A percentile compares a stretch with the other conserved stretches of the same genome.
Conservation (phyloP, 441 rosid species). For the Bocquillonia castaneifolia region DNA sequence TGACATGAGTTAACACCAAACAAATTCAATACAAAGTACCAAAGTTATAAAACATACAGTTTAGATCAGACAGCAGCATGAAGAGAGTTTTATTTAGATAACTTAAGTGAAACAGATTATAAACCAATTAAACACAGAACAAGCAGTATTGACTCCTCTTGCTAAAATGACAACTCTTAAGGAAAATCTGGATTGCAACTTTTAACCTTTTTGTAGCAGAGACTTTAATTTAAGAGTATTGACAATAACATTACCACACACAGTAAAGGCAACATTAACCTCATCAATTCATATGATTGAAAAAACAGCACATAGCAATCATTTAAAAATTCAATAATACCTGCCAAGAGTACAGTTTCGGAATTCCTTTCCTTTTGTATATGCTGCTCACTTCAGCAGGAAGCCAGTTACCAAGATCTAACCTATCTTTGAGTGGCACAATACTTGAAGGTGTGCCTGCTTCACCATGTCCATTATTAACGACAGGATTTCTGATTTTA, state of each 20-base stretch:
- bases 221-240: neutral
- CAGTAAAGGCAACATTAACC: neutral
- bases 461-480: slow-evolving; percentile 41
- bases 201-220: neutral
- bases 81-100: neutral
- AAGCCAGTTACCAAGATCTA: slow-evolving; percentile 76
- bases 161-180: neutral
- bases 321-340: slow-evolving; percentile 37
- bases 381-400: slow-evolving; percentile 70
- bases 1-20: neutral
- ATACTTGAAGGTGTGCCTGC: slow-evolving; percentile 67
- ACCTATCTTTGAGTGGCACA: slow-evolving; percentile 39
- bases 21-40: neutral
- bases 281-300: slow-evolving; percentile 12
- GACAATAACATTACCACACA: neutral
- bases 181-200: neutral
- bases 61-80: neutral
- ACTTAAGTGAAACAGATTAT: neutral
- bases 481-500: slow-evolving; percentile 32
- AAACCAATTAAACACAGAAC: neutral
- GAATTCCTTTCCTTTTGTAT: slow-evolving; percentile 78
- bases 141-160: neutral
- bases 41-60: neutral
- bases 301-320: slow-evolving; percentile 8
- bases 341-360: slow-evolving; percentile 91